phyloP scores from a whole-genome alignment of 2,329 filamentous ascomycete species.

The Pseudogymnoascus sp. region DNA sequence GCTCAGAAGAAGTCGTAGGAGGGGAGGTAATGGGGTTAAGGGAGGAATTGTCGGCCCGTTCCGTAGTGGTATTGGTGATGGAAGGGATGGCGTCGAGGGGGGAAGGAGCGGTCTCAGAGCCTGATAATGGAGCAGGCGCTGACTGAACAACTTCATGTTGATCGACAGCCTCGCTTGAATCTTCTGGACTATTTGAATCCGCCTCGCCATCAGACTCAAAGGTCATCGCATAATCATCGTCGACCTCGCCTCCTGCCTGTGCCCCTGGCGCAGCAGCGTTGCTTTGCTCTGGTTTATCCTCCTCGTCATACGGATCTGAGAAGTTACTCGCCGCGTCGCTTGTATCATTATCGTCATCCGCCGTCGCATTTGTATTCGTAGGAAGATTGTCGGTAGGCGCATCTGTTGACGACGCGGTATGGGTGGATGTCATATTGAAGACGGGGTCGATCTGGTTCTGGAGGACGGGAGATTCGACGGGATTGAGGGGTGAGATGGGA shows the following conservation, averaged over 20 bases:
- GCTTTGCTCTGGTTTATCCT: constrained; percentile 15
- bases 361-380: constrained; percentile 11
- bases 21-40: constrained; percentile 18
- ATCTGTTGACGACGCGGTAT: constrained; percentile 36
- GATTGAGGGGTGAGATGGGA: constrained; percentile 60
- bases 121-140: constrained; percentile 20
- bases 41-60: constrained; percentile 13
- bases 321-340: constrained; percentile 26
- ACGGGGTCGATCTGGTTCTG: constrained; percentile 65
- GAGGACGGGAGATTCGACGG: constrained; percentile 63
- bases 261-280: constrained; percentile 13
- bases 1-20: constrained; percentile 8
- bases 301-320: constrained; percentile 25
- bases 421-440: constrained; percentile 60
- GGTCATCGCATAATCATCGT: constrained; percentile 32
- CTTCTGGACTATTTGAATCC: constrained; percentile 27
- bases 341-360: constrained; percentile 18
- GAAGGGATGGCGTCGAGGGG: constrained; percentile 12
- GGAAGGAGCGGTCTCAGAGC: constrained; percentile 18
- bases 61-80: constrained; percentile 11
- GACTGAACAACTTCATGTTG: constrained; percentile 20
- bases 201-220: constrained; percentile 31
- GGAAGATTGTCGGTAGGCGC: constrained; percentile 15
- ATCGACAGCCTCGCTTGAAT: constrained; percentile 26
- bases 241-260: constrained; percentile 21